Conservation (phyloP, 2,329 filamentous ascomycete genomes). For the Apiospora sp. region DNA sequence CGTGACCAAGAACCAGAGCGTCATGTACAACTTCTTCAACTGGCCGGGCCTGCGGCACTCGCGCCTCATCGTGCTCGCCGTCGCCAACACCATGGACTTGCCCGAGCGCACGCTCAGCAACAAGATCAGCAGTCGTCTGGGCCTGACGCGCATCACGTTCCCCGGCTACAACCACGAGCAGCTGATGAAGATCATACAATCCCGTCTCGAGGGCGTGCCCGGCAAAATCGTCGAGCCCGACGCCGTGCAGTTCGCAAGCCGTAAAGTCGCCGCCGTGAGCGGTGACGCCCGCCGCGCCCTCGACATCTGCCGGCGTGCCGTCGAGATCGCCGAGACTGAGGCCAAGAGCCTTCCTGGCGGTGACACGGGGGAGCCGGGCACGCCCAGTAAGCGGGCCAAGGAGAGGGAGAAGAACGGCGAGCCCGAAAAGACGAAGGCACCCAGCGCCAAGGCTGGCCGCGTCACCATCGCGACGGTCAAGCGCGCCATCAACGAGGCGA, state of each 20-base stretch:
- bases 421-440: constrained; percentile 47
- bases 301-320: constrained; percentile 93
- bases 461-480: constrained; percentile 96
- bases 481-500: constrained; percentile 93
- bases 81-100: constrained; percentile 98
- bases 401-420: constrained; percentile 37
- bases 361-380: constrained; percentile 56
- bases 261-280: constrained; percentile 95
- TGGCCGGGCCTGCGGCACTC: constrained; percentile 95
- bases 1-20: constrained; percentile 97
- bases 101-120: constrained; percentile 96
- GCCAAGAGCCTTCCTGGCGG: constrained; percentile 46
- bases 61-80: constrained; percentile 91
- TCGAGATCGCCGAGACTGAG: constrained; percentile 90
- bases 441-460: constrained; percentile 55
- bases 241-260: constrained; percentile 93
- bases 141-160: constrained; percentile 94
- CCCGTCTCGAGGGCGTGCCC: constrained; percentile 86
- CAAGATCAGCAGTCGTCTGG: constrained; percentile 93
- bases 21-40: constrained; percentile 99
- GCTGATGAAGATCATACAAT: constrained; percentile 95
- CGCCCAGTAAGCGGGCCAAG: constrained; percentile 65
- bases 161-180: constrained; percentile 97
- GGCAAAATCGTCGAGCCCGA: constrained; percentile 91
- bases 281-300: constrained; percentile 92